A percentile compares a stretch with the other conserved stretches of the same genome.
phyloP scores from a whole-genome alignment of 768 basidiomycete species.

The Termitomyces sp. region DNA sequence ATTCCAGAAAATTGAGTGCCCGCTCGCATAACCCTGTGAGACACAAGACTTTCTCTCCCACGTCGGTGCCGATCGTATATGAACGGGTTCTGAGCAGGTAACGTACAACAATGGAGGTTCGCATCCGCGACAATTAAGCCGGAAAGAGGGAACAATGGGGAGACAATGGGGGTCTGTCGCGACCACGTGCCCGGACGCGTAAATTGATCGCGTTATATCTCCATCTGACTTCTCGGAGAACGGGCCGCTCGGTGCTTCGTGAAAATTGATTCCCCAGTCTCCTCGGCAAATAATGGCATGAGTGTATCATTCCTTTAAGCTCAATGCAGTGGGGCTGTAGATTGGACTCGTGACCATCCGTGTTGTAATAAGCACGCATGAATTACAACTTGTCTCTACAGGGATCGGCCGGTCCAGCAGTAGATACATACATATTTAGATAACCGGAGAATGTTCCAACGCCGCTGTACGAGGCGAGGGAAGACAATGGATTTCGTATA shows the following conservation, averaged over 20 bases:
- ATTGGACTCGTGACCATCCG: not conserved
- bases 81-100: not conserved
- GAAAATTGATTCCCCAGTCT: not conserved
- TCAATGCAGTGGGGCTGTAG: not conserved
- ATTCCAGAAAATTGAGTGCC: not conserved
- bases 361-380: not conserved
- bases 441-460: not conserved
- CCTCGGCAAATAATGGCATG: not conserved
- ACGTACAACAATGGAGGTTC: conserved; percentile 11
- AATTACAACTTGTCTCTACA: not conserved
- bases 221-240: not conserved
- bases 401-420: not conserved
- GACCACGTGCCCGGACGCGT: conserved; percentile 45
- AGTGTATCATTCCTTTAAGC: not conserved
- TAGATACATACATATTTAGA: not conserved
- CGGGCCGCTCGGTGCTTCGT: not conserved
- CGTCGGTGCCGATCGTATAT: not conserved
- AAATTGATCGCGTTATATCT: conserved; percentile 13
- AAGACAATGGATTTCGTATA: not conserved
- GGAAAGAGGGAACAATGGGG: conserved; percentile 10
- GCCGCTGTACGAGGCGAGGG: not conserved
- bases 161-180: conserved; percentile 16
- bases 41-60: not conserved
- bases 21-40: not conserved
- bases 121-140: not conserved